phyloP scores from a whole-genome alignment of 257 asterid species.

The Parsonsia alboflavescens region DNA sequence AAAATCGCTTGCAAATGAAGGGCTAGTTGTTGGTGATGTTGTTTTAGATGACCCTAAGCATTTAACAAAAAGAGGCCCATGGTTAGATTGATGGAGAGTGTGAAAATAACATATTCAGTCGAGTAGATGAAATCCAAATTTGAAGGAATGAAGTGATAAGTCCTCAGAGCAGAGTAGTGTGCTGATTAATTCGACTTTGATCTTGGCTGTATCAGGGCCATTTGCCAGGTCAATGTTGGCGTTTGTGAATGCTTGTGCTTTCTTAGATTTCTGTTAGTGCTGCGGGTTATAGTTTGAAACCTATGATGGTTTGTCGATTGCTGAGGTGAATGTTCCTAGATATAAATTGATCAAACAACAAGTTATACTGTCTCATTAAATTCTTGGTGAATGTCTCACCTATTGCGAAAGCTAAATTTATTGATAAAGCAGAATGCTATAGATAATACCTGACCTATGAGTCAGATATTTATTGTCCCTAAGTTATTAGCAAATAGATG shows the following conservation, averaged over 20 bases:
- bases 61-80: too few relatives aligned
- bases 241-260: background rate
- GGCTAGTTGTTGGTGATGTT: too few relatives aligned
- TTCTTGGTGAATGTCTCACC: background rate
- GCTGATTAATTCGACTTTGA: background rate
- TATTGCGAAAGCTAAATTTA: background rate
- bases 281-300: background rate
- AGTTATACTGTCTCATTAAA: background rate
- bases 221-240: background rate
- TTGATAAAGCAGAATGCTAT: constrained; percentile 1
- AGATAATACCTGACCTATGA: background rate
- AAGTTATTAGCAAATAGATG: background rate
- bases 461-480: background rate
- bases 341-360: background rate
- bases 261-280: background rate
- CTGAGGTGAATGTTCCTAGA: background rate
- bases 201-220: background rate
- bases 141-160: background rate
- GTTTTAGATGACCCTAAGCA: too few relatives aligned
- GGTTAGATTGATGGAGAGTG: too few relatives aligned
- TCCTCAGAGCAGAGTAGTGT: background rate
- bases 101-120: too few relatives aligned
- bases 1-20: background rate
- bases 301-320: background rate
- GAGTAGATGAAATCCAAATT: too few relatives aligned